Base-by-base conservation (phyloP, 768 basidiomycete species). In the Rubroboletus pulcherrimus region DNA sequence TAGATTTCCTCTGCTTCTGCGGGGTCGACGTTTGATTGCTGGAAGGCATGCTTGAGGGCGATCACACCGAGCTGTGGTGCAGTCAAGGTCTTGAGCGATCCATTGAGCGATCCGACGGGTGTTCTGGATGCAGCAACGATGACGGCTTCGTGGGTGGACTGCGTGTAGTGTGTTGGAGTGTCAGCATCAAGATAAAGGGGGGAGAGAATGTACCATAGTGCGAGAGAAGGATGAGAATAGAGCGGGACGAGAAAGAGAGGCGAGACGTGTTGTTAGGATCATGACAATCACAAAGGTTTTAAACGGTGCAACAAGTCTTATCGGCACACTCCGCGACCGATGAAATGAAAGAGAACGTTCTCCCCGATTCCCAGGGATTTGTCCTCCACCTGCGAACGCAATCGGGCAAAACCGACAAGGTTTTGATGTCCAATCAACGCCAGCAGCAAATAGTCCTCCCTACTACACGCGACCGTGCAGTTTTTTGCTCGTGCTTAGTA, bases 91-190 rank as follows among this genome's bases (percentile, higher is more conserved):
- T 96, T 93, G 73, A 99, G 85, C 11, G 84, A 68, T 49, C 97
- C 97, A 66, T 95, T 91, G 70, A 98, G 80, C 41, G 93, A 92
- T 42, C 91, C 95, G 59, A 96, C 89, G 42, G 97, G 94, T 12
- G 97, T 99, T 61, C 97, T 87, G 51, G 89, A 86, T 30, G 93
- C 95, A 64, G 91, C 85, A 65, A 97, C 89, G 76, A 98, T 96
- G 77, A 93, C 92, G 56, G 84, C 89, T 87, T 93, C 88, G 77
- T 86, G 82, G 53, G 81, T 74, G 51, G 71, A 71, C 71, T 73
- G 62, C 1, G 14, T n/a, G 35, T 47, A 33, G 34, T 26, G 33
- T 53, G 38, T 60, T 43, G 50, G 37, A 10, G n/a, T 11, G 12
- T 26, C 26, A 4, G 26, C 1, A 12, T 24, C 21, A n/a, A 31